Base-by-base conservation (phyloP, 495 filamentous ascomycete genomes). In the Penicillium bovifimosum region DNA sequence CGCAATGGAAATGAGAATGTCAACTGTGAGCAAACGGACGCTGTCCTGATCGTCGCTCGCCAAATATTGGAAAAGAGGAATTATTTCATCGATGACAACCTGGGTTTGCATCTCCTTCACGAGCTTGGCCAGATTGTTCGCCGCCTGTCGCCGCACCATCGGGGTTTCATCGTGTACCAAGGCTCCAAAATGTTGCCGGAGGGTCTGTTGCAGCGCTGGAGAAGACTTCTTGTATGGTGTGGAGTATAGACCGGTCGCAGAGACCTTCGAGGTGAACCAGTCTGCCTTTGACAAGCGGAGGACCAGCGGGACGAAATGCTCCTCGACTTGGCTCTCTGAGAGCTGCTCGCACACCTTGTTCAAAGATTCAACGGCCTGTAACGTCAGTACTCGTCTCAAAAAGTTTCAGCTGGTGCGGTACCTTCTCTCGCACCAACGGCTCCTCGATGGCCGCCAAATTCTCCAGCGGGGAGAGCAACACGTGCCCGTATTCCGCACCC, bases 201-300 rank as follows among this genome's bases (percentile, higher is more conserved):
- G 82, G 52, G 79, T 84, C 72, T 96, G 89, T 68, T 97, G 95
- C 54, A 87, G 81, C n/a, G 83, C 74, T 11, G 84, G 79, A 13
- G 87, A 82, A 47, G 92, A 88, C 76, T 92, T 95, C 48, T 79
- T 83, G 79, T 98, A 98, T 53, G 93, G 92, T 39, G 85, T 80
- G 60, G 86, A 91, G 72, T 92, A 97, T 35, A 98, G 86, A 41
- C 92, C 93, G 56, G 93, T 95, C 7, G 91, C 93, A 11, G 93
- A 98, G 46, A 98, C 93, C 71, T 97, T 98, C 53, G 95, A 97
- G 27, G 93, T 98, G 66, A 98, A 98, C 93, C 93, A 98, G 76
- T 98, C 93, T 69, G 93, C 95, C 80, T 96, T 97, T 49, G 93
- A 95, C 47, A 98, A 86, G 58, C 93, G 88, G 61, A 96, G 81